Conservation (phyloP, 1,284 basidiomycete species). For the Moesziomyces aphidis region DNA sequence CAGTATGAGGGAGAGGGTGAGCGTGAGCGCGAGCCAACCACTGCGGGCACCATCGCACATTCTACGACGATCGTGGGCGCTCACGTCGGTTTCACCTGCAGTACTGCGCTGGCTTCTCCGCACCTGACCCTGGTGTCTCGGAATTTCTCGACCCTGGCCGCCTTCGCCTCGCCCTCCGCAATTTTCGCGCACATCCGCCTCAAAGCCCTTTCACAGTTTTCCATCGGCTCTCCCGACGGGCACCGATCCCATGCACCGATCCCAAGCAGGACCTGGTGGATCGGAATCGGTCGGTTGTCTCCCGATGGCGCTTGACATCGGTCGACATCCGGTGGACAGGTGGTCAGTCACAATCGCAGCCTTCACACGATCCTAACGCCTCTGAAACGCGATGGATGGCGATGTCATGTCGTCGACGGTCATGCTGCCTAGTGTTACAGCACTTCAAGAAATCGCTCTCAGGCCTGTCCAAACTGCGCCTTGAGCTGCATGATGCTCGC, state of each 20-base stretch:
- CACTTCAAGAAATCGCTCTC: slow-evolving; percentile 1
- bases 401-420: not conserved
- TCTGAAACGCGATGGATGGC: not conserved
- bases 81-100: slow-evolving; percentile 17
- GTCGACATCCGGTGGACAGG: no score
- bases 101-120: not conserved
- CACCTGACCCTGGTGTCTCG: not conserved
- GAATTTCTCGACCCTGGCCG: not conserved
- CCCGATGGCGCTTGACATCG: no score
- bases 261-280: no score
- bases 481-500: slow-evolving; percentile 80
- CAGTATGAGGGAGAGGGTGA: not conserved
- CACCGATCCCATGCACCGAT: no score
- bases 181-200: not conserved
- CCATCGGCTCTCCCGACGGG: no score
- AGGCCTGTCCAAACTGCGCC: slow-evolving; percentile 62
- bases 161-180: slow-evolving; percentile 4
- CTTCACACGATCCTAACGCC: not conserved
- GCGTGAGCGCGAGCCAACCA: not conserved
- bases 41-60: not conserved
- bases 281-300: no score
- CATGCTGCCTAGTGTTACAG: slow-evolving; percentile 15
- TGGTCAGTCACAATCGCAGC: no score
- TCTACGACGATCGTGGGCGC: slow-evolving; percentile 11
- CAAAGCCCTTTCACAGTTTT: no score